Conservation (phyloP, 768 basidiomycete species). For the Royoungia palumana region DNA sequence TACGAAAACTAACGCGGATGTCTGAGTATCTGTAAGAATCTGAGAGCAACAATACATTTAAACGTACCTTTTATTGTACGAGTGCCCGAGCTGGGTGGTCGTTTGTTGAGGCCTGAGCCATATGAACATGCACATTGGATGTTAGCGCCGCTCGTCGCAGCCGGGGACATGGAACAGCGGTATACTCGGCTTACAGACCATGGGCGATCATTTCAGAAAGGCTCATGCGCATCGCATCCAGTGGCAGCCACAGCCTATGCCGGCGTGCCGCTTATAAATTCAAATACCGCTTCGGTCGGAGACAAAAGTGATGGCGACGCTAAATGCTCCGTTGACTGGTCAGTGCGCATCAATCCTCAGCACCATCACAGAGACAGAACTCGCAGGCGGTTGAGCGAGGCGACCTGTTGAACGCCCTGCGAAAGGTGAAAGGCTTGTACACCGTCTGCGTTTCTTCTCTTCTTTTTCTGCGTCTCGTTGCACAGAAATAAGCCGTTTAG, state of each 20-base stretch:
- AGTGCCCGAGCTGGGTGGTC: neutral
- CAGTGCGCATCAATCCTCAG: conserved; percentile 35
- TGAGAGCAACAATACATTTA: neutral
- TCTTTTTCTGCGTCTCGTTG: conserved; percentile 36
- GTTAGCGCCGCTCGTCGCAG: neutral
- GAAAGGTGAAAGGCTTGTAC: conserved; percentile 40
- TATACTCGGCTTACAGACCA: conserved; percentile 10
- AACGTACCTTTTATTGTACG: conserved; percentile 1
- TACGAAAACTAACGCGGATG: neutral
- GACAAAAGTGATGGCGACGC: conserved; percentile 23
- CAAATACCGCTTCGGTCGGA: conserved; percentile 27
- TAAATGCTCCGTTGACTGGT: conserved; percentile 27
- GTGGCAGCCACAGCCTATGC: conserved; percentile 14
- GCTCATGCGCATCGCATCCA: conserved; percentile 23
- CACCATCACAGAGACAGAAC: conserved; percentile 39
- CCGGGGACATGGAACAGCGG: neutral
- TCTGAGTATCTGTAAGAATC: neutral
- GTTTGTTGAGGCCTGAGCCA: neutral
- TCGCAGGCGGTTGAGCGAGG: conserved; percentile 37
- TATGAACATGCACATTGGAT: neutral
- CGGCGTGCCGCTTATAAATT: conserved; percentile 26
- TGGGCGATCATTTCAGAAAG: conserved; percentile 22
- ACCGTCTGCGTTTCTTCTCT: conserved; percentile 37
- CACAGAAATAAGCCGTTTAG: conserved; percentile 46
- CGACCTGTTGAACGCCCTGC: conserved; percentile 34